Conservation (phyloP, 768 basidiomycete genomes). For the Amanita subjunquillea region DNA sequence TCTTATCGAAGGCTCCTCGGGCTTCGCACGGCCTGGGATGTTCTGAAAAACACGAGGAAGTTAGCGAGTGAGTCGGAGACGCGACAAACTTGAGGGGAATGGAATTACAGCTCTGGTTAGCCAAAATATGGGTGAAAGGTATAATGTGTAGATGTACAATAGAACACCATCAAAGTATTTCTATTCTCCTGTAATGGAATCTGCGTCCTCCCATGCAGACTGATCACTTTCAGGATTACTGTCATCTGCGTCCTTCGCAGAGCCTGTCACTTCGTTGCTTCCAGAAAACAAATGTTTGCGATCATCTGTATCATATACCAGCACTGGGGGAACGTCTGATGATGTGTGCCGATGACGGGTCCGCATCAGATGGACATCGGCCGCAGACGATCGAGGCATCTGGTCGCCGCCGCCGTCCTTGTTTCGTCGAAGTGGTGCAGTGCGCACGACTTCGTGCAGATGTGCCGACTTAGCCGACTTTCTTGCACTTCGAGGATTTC, state of each 20-base stretch:
- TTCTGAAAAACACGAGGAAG: too few relatives aligned
- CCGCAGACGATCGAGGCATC: neutral
- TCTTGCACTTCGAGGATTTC: slow-evolving; percentile 32
- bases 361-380: neutral
- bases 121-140: too few relatives aligned
- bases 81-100: too few relatives aligned
- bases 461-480: slow-evolving; percentile 60
- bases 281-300: neutral
- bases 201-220: slow-evolving; percentile 4
- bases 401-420: neutral
- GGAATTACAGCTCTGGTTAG: too few relatives aligned
- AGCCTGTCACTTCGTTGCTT: neutral
- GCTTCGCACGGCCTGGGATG: too few relatives aligned
- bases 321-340: neutral
- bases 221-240: neutral
- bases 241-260: neutral
- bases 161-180: neutral
- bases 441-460: slow-evolving; percentile 43
- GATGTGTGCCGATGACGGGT: neutral
- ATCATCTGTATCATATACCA: neutral
- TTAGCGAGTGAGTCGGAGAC: too few relatives aligned
- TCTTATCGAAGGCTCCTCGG: too few relatives aligned
- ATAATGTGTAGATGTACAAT: too few relatives aligned
- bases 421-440: neutral
- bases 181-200: neutral